Percentiles rank a stretch among this genome's conserved stretches.
phyloP scores from a whole-genome alignment of 768 basidiomycete genomes.

The Suillus cothurnatus region DNA sequence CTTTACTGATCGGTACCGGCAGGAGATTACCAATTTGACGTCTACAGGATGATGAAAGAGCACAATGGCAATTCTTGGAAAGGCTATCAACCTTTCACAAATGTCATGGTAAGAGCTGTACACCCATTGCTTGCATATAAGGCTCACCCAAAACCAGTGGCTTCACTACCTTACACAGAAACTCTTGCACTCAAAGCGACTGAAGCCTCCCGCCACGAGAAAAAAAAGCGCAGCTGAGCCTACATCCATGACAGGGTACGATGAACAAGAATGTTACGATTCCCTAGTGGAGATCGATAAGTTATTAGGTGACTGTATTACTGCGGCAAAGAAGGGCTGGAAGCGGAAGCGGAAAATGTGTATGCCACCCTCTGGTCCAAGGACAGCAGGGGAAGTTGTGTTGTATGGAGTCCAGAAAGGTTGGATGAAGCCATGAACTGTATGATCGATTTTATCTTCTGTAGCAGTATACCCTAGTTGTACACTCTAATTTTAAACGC shows the following conservation, averaged over 20 bases:
- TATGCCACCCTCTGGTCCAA: constrained; percentile 19
- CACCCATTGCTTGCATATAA: constrained; percentile 12
- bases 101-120: constrained; percentile 73
- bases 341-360: constrained; percentile 40
- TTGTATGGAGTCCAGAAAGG: constrained; percentile 59
- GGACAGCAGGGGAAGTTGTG: constrained; percentile 63
- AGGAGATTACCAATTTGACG: constrained; percentile 94
- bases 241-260: constrained; percentile 41
- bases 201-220: constrained; percentile 56
- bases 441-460: background rate
- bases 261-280: constrained; percentile 70
- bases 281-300: constrained; percentile 68
- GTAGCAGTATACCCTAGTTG: background rate
- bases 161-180: constrained; percentile 81
- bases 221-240: constrained; percentile 28
- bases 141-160: constrained; percentile 61
- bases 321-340: constrained; percentile 34
- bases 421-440: constrained; percentile 49
- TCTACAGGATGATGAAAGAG: constrained; percentile 86
- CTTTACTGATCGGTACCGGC: constrained; percentile 18
- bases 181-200: constrained; percentile 67
- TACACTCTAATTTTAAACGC: background rate
- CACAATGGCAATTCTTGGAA: constrained; percentile 70
- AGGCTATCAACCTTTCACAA: constrained; percentile 78
- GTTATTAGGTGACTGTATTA: constrained; percentile 52